Percentiles rank a stretch among this genome's conserved stretches.
Evolutionary conservation across 495 filamentous ascomycete species (phyloP).

Genomic region (Achaetomiella virescens): DNA sequence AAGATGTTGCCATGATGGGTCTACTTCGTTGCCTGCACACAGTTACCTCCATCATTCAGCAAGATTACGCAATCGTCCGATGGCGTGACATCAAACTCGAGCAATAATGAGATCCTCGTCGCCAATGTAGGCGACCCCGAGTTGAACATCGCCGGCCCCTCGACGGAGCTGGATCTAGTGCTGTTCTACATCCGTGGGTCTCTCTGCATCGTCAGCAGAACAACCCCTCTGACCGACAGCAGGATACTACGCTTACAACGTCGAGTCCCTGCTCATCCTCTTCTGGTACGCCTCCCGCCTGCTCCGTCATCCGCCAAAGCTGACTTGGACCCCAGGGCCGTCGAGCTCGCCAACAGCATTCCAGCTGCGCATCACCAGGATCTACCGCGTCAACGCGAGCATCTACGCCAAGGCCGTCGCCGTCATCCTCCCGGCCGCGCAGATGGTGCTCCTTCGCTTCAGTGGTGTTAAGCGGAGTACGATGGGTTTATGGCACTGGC

Average conservation of each 20-base stretch:
- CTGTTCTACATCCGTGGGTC: slow-evolving; percentile 44
- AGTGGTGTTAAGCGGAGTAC: slow-evolving; percentile 24
- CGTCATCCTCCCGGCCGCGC: slow-evolving; percentile 31
- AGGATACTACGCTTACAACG: slow-evolving; percentile 49
- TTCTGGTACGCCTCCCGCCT: slow-evolving; percentile 32
- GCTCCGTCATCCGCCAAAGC: not conserved
- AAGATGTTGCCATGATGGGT: slow-evolving; percentile 44
- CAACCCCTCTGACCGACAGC: not conserved
- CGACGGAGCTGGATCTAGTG: slow-evolving; percentile 37
- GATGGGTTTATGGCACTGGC: slow-evolving; percentile 35
- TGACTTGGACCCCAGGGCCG: slow-evolving; percentile 27
- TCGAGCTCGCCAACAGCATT: slow-evolving; percentile 35
- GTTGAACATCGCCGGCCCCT: slow-evolving; percentile 41
- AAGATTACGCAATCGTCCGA: slow-evolving; percentile 37
- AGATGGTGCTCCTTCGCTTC: slow-evolving; percentile 34
- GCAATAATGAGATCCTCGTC: slow-evolving; percentile 34
- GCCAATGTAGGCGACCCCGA: slow-evolving; percentile 34
- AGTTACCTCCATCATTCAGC: slow-evolving; percentile 39
- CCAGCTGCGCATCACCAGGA: slow-evolving; percentile 20
- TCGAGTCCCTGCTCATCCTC: slow-evolving; percentile 39
- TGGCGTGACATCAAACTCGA: slow-evolving; percentile 40
- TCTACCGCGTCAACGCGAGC: slow-evolving; percentile 23
- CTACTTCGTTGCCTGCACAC: slow-evolving; percentile 34
- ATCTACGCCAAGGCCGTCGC: slow-evolving; percentile 33
- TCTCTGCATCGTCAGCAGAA: not conserved